phyloP scores from a whole-genome alignment of 495 filamentous ascomycete species.

The Choiromyces venosus region DNA sequence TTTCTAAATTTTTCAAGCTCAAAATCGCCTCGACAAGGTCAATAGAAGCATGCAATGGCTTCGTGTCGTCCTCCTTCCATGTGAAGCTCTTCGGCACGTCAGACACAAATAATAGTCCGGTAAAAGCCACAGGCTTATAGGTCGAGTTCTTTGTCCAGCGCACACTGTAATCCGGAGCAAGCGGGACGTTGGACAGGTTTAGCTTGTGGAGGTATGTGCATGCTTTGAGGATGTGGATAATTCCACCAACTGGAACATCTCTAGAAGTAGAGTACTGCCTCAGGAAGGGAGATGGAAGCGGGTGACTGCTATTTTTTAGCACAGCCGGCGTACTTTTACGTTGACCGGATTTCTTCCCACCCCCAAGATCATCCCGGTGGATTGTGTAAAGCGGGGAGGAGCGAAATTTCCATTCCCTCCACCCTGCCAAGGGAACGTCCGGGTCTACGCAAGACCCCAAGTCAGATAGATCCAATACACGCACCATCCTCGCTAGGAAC shows the following conservation, averaged over 20 bases:
- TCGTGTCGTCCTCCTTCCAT: constrained; percentile 31
- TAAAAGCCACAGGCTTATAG: constrained; percentile 33
- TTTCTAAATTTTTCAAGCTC: constrained; percentile 22
- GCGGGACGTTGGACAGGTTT: constrained; percentile 37
- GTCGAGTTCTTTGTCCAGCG: constrained; percentile 21
- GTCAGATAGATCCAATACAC: constrained; percentile 38
- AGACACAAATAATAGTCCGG: constrained; percentile 35
- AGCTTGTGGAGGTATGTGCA: constrained; percentile 35
- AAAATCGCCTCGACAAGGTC: constrained; percentile 33
- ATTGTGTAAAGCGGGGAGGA: constrained; percentile 34
- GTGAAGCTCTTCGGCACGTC: constrained; percentile 38
- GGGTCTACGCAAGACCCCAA: constrained; percentile 17
- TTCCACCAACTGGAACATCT: constrained; percentile 40
- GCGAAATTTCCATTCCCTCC: constrained; percentile 44
- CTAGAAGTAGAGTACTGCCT: constrained; percentile 33
- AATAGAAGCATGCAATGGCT: constrained; percentile 31
- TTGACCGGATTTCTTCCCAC: constrained; percentile 18
- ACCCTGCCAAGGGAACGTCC: constrained; percentile 35
- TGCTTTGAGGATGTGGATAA: constrained; percentile 39
- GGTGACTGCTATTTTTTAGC: constrained; percentile 15
- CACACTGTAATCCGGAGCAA: constrained; percentile 41
- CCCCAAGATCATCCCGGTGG: constrained; percentile 22
- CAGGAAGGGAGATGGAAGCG: constrained; percentile 39
- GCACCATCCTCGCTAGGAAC: constrained; percentile 41
- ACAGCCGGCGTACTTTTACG: not conserved